These are phyloP conservation scores for Aspergillus sp. DNA, from an alignment of 2,329 filamentous ascomycete genomes.

Conservation along the genomic window DNA sequence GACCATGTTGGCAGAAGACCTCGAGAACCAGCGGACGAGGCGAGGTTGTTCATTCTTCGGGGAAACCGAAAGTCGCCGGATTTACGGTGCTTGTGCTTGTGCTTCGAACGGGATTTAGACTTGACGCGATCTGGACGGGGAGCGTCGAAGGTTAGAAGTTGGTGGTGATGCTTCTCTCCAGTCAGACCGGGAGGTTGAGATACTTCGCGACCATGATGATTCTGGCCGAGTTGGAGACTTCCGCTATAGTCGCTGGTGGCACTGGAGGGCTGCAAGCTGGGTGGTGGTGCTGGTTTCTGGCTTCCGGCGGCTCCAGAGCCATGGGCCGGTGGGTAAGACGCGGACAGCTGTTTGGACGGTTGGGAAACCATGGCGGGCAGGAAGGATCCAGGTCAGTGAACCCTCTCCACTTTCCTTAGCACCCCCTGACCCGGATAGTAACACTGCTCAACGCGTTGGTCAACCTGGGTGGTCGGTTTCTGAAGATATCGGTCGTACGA, in stretches of 20 bases:
- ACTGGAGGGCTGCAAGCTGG: slow-evolving; percentile 16
- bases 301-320: slow-evolving; percentile 20
- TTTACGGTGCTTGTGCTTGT: slow-evolving; percentile 33
- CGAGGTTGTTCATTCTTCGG: slow-evolving; percentile 35
- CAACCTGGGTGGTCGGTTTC: background rate
- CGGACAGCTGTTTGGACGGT: slow-evolving; percentile 19
- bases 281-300: slow-evolving; percentile 16
- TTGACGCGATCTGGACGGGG: slow-evolving; percentile 15
- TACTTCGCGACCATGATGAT: slow-evolving; percentile 14
- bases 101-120: slow-evolving; percentile 15
- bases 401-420: background rate
- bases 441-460: background rate
- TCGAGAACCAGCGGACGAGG: slow-evolving; percentile 33
- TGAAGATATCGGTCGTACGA: background rate
- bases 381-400: background rate
- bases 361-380: slow-evolving; percentile 17
- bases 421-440: background rate
- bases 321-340: slow-evolving; percentile 28
- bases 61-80: slow-evolving; percentile 34
- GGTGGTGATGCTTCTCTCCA: slow-evolving; percentile 20
- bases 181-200: background rate
- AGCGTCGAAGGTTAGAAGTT: slow-evolving; percentile 22
- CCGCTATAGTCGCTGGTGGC: slow-evolving; percentile 7
- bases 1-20: slow-evolving; percentile 36
- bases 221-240: background rate